A percentile compares a stretch with the other conserved stretches of the same genome.
These are phyloP conservation scores for Dothideomycetes sp. DNA, from an alignment of 2,329 filamentous ascomycete genomes.

Conservation along the genomic window DNA sequence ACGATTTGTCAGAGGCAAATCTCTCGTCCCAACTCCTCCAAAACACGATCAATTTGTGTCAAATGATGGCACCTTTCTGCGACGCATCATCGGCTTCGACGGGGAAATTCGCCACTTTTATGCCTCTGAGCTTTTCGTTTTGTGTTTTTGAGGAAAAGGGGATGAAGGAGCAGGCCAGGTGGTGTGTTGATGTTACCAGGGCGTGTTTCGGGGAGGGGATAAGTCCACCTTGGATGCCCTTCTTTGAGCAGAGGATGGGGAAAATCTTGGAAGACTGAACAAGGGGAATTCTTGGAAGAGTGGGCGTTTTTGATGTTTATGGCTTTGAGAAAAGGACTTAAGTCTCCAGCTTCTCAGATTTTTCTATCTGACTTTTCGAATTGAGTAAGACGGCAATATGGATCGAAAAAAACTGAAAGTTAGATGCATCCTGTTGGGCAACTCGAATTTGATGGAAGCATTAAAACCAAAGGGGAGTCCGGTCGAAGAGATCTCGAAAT, in stretches of 20 bases:
- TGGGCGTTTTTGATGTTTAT: too few relatives aligned
- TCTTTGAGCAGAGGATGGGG: conserved; percentile 1
- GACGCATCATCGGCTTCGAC: conserved; percentile 4
- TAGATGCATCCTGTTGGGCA: too few relatives aligned
- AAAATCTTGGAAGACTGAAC: too few relatives aligned
- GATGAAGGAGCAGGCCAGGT: conserved; percentile 3
- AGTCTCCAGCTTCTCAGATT: too few relatives aligned
- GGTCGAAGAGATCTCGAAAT: too few relatives aligned
- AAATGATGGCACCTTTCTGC: conserved; percentile 11
- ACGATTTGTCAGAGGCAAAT: neutral
- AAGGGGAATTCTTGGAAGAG: too few relatives aligned
- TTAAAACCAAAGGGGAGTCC: too few relatives aligned
- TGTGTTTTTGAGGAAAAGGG: conserved; percentile 1
- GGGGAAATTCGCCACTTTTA: conserved; percentile 9
- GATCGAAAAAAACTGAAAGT: too few relatives aligned
- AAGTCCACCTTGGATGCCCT: conserved; percentile 5
- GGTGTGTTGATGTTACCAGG: conserved; percentile 6
- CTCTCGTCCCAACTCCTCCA: conserved; percentile 53
- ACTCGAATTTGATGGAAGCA: too few relatives aligned
- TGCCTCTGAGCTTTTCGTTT: conserved; percentile 9
- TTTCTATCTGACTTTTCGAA: too few relatives aligned
- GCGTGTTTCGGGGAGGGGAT: conserved; percentile 7
- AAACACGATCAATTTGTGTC: conserved; percentile 7
- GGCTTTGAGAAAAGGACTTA: too few relatives aligned
- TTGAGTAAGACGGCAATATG: too few relatives aligned